Evolutionary conservation across 139 green algal species (phyloP), one percentile per base, ranked within the genome.

Genomic region (Picochlorum sp.): DNA sequence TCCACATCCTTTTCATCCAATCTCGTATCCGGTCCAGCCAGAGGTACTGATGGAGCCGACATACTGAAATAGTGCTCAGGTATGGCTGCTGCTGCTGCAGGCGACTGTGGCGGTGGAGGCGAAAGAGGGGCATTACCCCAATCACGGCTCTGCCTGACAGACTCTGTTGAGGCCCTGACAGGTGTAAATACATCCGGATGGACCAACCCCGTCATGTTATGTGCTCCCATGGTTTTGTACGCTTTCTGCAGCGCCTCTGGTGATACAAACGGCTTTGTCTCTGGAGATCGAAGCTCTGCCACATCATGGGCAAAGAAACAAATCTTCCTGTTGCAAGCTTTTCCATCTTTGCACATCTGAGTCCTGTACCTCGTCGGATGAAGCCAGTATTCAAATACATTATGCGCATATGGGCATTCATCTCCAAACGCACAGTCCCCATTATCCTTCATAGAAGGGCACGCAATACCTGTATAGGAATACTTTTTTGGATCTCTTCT

Each of bases 291-390:
- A 52, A 96, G 75, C 80, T 97, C 83, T 38, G 90, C 77, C 38
- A 84, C 73, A 18, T 57, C 76, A 70, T 97, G 91, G 7, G 91
- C 91, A 58, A 97, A 97, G 80, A 97, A 97, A 82, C 91, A 97
- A 38, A 95, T 89, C 37, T 72, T 74, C 44, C 88, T 81, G 11
- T 45, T 66, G 77, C 89, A 96, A 45, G 74, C 74, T 23, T 54
- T 62, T 11, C 81, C 89, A 65, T 96, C 88, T 64, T 92, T 95
- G 82, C 92, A 98, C 18, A 97, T 82, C 78, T 94, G 87, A 10
- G 88, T 95, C 65, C 89, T 78, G 60, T 95, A 95, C 63, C 86
- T 68, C 1, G 77, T 87, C 4, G 88, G 88, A 68, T 96, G 88
- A 67, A 96, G 75, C 86, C 88, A 95, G 69, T 92, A 92, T 75